phyloP scores from a whole-genome alignment of 495 filamentous ascomycete species.

The Oidiodendron maius region DNA sequence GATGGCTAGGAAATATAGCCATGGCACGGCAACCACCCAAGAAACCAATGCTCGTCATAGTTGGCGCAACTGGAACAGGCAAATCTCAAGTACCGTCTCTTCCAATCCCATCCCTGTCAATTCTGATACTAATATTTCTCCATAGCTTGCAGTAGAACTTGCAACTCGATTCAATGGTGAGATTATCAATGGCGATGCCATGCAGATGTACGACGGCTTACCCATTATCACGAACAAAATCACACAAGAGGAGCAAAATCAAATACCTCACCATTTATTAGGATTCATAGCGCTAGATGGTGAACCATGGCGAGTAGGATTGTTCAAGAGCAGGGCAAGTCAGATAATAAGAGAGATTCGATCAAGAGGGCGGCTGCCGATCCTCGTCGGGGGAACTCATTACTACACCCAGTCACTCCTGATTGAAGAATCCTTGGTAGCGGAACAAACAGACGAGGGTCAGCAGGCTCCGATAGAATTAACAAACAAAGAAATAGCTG shows the following conservation, averaged over 20 bases:
- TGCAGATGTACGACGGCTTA: slow-evolving; percentile 93
- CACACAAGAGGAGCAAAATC: slow-evolving; percentile 62
- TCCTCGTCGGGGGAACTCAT: slow-evolving; percentile 90
- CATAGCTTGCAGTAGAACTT: slow-evolving; percentile 84
- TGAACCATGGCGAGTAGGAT: slow-evolving; percentile 73
- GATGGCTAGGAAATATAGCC: background rate
- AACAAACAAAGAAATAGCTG: slow-evolving; percentile 6
- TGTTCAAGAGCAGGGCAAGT: slow-evolving; percentile 64
- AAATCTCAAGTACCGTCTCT: slow-evolving; percentile 78
- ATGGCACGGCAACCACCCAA: slow-evolving; percentile 13
- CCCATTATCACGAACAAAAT: slow-evolving; percentile 97
- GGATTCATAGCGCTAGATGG: slow-evolving; percentile 67
- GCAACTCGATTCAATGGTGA: slow-evolving; percentile 84
- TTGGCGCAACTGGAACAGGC: slow-evolving; percentile 92
- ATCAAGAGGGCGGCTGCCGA: slow-evolving; percentile 69
- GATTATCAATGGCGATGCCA: slow-evolving; percentile 97
- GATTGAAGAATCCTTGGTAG: slow-evolving; percentile 61
- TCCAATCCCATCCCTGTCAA: background rate
- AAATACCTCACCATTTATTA: slow-evolving; percentile 84
- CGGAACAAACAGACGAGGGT: slow-evolving; percentile 25
- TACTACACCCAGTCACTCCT: slow-evolving; percentile 90
- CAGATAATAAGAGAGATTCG: slow-evolving; percentile 72
- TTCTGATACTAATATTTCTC: slow-evolving; percentile 14
- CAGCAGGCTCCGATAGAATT: slow-evolving; percentile 23
- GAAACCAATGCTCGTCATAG: slow-evolving; percentile 70